Base-by-base conservation (phyloP, 768 basidiomycete species). In the Leucosporidium scottii region DNA sequence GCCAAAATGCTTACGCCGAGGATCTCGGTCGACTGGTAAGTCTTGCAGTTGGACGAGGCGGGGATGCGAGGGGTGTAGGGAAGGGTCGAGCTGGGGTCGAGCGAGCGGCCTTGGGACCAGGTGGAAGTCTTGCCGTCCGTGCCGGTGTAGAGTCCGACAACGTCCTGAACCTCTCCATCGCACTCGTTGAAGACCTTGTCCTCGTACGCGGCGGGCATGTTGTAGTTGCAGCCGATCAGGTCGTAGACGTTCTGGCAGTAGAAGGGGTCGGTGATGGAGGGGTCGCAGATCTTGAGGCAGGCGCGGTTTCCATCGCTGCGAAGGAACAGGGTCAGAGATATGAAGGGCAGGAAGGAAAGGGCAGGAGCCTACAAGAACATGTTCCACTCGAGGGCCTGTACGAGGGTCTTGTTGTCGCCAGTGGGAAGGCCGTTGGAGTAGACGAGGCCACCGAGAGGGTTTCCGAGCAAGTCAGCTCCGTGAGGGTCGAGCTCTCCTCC, bases 231-330 rank as follows among this genome's bases (percentile, higher is more conserved):
- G n/a, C 72, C 72, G 47, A 73, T 6, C 1, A 70, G 25, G 56
- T 70, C 68, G 27, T 53, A 73, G 47, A 54, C 56, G 62, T 61
- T 61, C 56, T 68, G 53, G 59, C 70, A 70, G 55, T 70, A 70
- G 62, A 67, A 50, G 34, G 59, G 58, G 21, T 36, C 48, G 23
- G 69, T 70, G 59, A 61, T 21, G 4, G 47, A 58, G 21, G 58
- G 84, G 73, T 88, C 84, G 79, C 89, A 91, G 0, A 82, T 78
- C 78, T 90, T 90, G 69, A 88, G 71, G 78, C 60, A 61, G 31
- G 39, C 39, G 39, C 15, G 39, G 39, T 44, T 44, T 44, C 39
- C 39, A 15, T 44, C 39, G 39, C 39, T 44, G 51, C n/a, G 51
- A n/a, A 27, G 51, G 21, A 21, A 53, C 12, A 53, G 27, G 51